These are phyloP conservation scores for Calycina herbarum DNA, from an alignment of 2,329 filamentous ascomycete species.

Conservation along the genomic window DNA sequence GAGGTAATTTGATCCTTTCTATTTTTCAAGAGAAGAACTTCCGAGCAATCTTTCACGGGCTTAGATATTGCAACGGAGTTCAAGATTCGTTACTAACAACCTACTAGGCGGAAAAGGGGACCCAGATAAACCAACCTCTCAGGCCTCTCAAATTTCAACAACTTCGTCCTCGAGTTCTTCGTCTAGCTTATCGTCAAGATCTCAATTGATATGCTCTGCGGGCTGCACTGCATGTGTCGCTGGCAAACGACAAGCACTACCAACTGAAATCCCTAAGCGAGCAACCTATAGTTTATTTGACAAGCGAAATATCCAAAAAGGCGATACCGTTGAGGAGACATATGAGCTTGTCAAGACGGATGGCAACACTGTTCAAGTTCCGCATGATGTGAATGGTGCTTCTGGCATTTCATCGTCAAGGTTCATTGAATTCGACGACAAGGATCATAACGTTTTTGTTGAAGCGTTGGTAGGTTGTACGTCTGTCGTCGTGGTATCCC, in stretches of 20 bases:
- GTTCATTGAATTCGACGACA: not conserved
- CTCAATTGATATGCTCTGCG: not conserved
- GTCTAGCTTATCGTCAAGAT: not conserved
- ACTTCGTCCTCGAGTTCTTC: not conserved
- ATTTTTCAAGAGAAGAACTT: too few species aligned
- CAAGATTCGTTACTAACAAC: not conserved
- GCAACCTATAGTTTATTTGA: not conserved
- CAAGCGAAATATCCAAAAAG: not conserved
- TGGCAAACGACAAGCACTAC: not conserved
- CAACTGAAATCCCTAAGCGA: not conserved
- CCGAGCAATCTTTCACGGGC: too few species aligned
- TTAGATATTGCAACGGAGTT: too few species aligned
- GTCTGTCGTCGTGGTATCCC: not conserved
- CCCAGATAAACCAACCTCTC: not conserved
- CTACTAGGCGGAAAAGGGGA: not conserved
- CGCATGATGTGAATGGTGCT: not conserved
- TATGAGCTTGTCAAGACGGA: not conserved
- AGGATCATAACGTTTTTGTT: not conserved
- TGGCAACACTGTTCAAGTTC: not conserved
- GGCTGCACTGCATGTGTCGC: not conserved
- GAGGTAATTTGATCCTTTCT: too few species aligned
- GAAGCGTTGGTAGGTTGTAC: not conserved
- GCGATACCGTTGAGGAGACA: not conserved
- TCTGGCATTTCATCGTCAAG: not conserved
- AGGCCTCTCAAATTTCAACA: not conserved